These are phyloP conservation scores for Ilex aquifolium DNA, from an alignment of 257 asterid genomes.

Conservation along the genomic window DNA sequence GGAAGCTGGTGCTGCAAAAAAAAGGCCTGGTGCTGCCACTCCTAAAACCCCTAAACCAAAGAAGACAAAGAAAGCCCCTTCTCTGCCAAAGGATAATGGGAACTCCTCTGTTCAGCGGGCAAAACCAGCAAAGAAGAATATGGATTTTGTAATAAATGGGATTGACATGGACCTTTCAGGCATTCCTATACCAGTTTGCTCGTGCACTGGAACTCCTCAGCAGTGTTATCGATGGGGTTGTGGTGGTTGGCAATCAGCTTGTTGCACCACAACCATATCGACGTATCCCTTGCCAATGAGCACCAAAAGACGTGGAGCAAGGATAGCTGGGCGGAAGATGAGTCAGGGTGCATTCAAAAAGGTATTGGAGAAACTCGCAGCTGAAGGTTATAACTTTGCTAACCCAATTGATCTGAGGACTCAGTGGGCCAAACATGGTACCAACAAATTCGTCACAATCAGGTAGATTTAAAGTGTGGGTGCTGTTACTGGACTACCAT, in stretches of 20 bases:
- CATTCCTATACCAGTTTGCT: constrained; percentile 87
- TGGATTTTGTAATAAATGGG: constrained; percentile 78
- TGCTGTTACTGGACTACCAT: too few relatives aligned
- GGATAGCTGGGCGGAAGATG: constrained; percentile 98
- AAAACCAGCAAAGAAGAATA: constrained; percentile 62
- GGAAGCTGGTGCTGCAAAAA: constrained; percentile 50
- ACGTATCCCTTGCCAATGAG: constrained; percentile 98
- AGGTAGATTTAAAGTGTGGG: constrained; percentile 36
- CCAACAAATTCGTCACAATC: constrained; percentile 93
- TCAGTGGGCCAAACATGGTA: constrained; percentile 98
- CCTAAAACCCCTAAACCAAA: constrained; percentile 66
- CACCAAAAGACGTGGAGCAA: constrained; percentile 85
- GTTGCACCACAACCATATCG: constrained; percentile 87
- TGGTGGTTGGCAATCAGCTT: constrained; percentile 99
- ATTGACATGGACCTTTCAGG: constrained; percentile 82
- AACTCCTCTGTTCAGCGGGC: constrained; percentile 48
- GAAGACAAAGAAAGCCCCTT: constrained; percentile 50
- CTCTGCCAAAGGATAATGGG: constrained; percentile 55
- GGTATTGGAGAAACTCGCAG: constrained; percentile 83
- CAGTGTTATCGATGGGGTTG: constrained; percentile 98
- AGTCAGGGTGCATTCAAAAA: constrained; percentile 96
- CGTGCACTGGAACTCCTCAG: constrained; percentile 91
- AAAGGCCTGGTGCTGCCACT: constrained; percentile 38
- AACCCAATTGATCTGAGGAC: constrained; percentile 84
- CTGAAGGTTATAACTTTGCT: constrained; percentile 65